phyloP scores from a whole-genome alignment of 225 moss, liverwort and hornwort genomes.

The Rhytidiadelphus loreus region DNA sequence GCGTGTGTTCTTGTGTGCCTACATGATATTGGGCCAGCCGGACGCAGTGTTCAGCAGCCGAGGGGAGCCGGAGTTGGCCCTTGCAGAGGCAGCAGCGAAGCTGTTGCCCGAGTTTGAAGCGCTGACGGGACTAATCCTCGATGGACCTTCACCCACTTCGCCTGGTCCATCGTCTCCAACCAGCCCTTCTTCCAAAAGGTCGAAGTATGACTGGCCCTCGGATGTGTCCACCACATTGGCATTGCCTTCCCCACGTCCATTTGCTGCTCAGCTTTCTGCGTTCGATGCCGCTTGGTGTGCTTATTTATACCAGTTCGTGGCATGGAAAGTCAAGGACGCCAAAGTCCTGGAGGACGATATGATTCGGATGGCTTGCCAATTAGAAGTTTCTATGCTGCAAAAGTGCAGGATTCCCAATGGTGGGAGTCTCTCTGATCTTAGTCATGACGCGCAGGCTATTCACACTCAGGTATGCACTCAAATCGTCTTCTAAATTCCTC shows the following conservation, averaged over 20 bases:
- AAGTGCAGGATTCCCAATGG: constrained; percentile 47
- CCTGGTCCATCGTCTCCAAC: constrained; percentile 35
- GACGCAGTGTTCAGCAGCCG: constrained; percentile 52
- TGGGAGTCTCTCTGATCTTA: constrained; percentile 36
- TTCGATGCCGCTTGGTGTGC: constrained; percentile 85
- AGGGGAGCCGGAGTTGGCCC: constrained; percentile 39
- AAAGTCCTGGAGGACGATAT: constrained; percentile 73
- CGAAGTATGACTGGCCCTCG: constrained; percentile 28
- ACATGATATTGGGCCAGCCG: constrained; percentile 58
- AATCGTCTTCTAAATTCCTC: not conserved
- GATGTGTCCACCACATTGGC: constrained; percentile 2
- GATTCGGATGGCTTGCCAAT: constrained; percentile 84
- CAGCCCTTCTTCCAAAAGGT: constrained; percentile 17
- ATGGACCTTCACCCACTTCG: constrained; percentile 22
- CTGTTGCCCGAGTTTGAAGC: constrained; percentile 46
- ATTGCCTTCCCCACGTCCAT: constrained; percentile 31
- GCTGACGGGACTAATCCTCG: constrained; percentile 28
- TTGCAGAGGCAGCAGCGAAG: constrained; percentile 45
- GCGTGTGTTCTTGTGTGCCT: constrained; percentile 56
- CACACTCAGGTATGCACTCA: constrained; percentile 34
- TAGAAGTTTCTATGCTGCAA: constrained; percentile 84
- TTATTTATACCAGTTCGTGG: constrained; percentile 82
- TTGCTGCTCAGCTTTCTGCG: constrained; percentile 58
- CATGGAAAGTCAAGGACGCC: constrained; percentile 92
- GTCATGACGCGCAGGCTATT: constrained; percentile 75